A percentile compares a stretch with the other conserved stretches of the same genome.
Evolutionary conservation across 2,329 filamentous ascomycete species (phyloP).

Genomic region (Ambrosiella cleistominuta): DNA sequence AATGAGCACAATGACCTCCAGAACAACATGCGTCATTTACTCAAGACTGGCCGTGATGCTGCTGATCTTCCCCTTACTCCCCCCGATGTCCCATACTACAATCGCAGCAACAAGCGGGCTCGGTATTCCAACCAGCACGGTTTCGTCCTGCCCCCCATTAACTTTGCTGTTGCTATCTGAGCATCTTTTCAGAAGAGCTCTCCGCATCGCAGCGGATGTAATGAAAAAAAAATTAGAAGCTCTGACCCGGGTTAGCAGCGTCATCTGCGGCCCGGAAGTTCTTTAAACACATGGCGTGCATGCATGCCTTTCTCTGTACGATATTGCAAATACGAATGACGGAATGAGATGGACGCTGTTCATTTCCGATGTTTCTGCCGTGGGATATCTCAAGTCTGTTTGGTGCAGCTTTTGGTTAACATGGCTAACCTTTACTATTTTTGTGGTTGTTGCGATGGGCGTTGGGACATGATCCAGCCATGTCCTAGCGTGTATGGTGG

Average conservation of each 20-base stretch:
- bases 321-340: background rate
- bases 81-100: background rate
- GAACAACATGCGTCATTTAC: slow-evolving; percentile 48
- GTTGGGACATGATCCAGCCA: background rate
- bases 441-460: background rate
- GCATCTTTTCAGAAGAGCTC: too few species aligned
- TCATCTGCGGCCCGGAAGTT: background rate
- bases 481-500: background rate
- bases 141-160: background rate
- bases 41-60: slow-evolving; percentile 22
- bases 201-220: too few species aligned
- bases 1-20: slow-evolving; percentile 45
- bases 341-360: background rate
- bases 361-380: background rate
- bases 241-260: background rate
- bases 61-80: background rate
- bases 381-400: background rate
- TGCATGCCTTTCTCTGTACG: background rate
- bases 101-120: background rate
- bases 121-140: background rate
- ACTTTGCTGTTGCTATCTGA: background rate
- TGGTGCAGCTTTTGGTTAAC: background rate
- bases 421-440: background rate
- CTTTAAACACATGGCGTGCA: background rate
- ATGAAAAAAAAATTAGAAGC: background rate